Conservation (phyloP, 495 filamentous ascomycete genomes). For the Collariella sp. region DNA sequence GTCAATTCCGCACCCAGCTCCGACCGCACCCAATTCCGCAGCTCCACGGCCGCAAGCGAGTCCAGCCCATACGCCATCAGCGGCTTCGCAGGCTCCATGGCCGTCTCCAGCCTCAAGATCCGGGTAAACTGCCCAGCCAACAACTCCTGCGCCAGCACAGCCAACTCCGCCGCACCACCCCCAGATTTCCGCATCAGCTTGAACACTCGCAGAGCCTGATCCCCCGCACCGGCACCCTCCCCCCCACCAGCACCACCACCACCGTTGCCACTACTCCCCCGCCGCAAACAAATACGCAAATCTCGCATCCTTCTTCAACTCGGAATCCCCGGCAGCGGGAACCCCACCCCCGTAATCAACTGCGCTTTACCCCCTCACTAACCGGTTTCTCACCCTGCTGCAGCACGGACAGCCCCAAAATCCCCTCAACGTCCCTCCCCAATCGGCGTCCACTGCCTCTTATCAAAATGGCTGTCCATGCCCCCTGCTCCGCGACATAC, state of each 20-base stretch:
- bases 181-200: not conserved
- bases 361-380: conserved; percentile 11
- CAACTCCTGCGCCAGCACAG: not conserved
- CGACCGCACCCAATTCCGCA: conserved; percentile 1
- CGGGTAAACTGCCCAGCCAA: not conserved
- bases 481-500: conserved; percentile 19
- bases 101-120: conserved; percentile 6
- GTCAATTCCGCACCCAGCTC: conserved; percentile 7
- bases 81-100: conserved; percentile 9
- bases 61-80: conserved; percentile 14
- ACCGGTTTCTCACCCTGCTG: conserved; percentile 19
- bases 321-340: conserved; percentile 15
- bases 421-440: conserved; percentile 20
- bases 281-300: conserved; percentile 1
- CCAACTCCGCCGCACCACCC: not conserved
- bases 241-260: not conserved
- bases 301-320: conserved; percentile 5
- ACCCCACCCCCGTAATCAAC: conserved; percentile 23
- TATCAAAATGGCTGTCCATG: conserved; percentile 13
- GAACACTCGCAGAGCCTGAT: conserved; percentile 5
- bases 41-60: conserved; percentile 9
- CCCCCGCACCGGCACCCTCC: not conserved
- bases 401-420: conserved; percentile 26
- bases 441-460: conserved; percentile 20
- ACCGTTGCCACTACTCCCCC: not conserved